Evolutionary conservation across 2,329 filamentous ascomycete species (phyloP).

Genomic region (Cordyceps militaris): DNA sequence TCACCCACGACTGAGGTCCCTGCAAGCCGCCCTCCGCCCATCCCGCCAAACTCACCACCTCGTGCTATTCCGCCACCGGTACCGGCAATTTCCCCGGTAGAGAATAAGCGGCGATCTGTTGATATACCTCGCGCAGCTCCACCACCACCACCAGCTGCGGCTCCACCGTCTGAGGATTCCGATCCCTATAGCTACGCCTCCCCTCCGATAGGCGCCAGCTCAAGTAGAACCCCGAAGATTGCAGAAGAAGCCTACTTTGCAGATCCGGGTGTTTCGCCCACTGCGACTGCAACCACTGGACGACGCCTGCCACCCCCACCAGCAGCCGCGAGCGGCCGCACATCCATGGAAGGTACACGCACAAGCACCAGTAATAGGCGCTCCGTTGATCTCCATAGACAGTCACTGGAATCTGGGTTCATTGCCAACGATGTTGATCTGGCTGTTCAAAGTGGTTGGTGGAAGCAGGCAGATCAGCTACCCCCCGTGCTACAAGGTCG

Average conservation of each 20-base stretch:
- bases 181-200: conserved; percentile 56
- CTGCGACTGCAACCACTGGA: conserved; percentile 36
- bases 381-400: conserved; percentile 70
- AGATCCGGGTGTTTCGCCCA: conserved; percentile 37
- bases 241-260: conserved; percentile 44
- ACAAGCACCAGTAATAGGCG: conserved; percentile 38
- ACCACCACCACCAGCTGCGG: conserved; percentile 44
- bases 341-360: conserved; percentile 31
- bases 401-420: conserved; percentile 70
- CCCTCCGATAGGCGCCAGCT: conserved; percentile 26
- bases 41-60: conserved; percentile 47
- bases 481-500: conserved; percentile 78
- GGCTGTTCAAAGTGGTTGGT: conserved; percentile 70
- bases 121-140: conserved; percentile 66
- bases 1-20: conserved; percentile 44
- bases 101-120: conserved; percentile 53
- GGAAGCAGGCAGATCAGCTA: conserved; percentile 70
- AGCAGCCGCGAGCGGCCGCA: conserved; percentile 23
- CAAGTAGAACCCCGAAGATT: conserved; percentile 31
- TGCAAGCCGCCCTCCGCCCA: conserved; percentile 46
- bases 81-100: conserved; percentile 51
- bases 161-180: conserved; percentile 57
- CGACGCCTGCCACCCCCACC: conserved; percentile 36
- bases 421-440: conserved; percentile 87
- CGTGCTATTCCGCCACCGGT: conserved; percentile 58